A percentile compares a stretch with the other conserved stretches of the same genome.
phyloP scores from a whole-genome alignment of 2,329 filamentous ascomycete species.

The Scedosporium boydii region DNA sequence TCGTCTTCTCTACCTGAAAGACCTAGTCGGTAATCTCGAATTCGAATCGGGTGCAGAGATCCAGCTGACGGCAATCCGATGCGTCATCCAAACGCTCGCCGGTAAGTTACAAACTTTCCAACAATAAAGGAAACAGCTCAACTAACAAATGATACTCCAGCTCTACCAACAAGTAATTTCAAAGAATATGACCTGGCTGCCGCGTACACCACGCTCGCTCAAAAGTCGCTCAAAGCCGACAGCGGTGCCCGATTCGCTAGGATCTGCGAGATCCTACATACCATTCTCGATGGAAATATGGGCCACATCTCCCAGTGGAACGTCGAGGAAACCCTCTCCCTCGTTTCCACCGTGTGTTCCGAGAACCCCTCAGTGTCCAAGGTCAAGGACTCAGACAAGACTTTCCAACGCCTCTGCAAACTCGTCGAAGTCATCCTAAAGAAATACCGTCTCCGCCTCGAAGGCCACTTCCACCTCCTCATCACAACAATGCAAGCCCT shows the following conservation, averaged over 20 bases:
- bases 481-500: slow-evolving; percentile 44
- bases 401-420: slow-evolving; percentile 39
- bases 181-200: slow-evolving; percentile 26
- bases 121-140: background rate
- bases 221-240: slow-evolving; percentile 5
- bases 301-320: slow-evolving; percentile 48
- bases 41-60: slow-evolving; percentile 23
- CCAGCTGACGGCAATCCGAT: slow-evolving; percentile 34
- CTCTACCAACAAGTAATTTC: background rate
- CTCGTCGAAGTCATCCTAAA: slow-evolving; percentile 48
- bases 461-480: slow-evolving; percentile 53
- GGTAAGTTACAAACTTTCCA: slow-evolving; percentile 17
- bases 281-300: slow-evolving; percentile 40
- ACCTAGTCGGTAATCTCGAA: slow-evolving; percentile 23
- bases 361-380: slow-evolving; percentile 15
- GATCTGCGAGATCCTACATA: slow-evolving; percentile 29
- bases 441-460: slow-evolving; percentile 50
- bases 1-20: slow-evolving; percentile 28
- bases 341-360: slow-evolving; percentile 27
- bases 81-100: slow-evolving; percentile 29
- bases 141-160: slow-evolving; percentile 9
- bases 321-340: slow-evolving; percentile 39
- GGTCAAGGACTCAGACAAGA: slow-evolving; percentile 21
- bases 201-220: slow-evolving; percentile 29
- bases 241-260: slow-evolving; percentile 22